Percentiles rank a stretch among this genome's conserved stretches.
Evolutionary conservation across 441 rosid genomes (phyloP).

Genomic region (Pelargonium fulgidum): DNA sequence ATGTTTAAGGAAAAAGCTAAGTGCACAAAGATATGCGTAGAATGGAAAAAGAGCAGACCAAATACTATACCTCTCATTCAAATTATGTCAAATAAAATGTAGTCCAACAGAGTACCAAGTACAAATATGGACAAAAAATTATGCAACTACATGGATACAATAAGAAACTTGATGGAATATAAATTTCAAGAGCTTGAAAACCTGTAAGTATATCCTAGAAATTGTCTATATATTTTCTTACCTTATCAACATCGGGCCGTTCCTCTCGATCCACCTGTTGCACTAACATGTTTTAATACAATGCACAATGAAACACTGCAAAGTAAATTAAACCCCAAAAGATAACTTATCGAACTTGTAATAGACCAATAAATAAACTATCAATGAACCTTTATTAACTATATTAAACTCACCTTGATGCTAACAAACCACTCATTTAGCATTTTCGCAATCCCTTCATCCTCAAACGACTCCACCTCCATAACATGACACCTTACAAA

Average conservation of each 20-base stretch:
- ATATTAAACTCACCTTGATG: conserved; percentile 56
- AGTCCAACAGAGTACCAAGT: neutral
- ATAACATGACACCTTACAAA: conserved; percentile 87
- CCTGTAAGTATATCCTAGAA: too few species aligned
- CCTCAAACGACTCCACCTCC: conserved; percentile 95
- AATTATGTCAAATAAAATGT: neutral
- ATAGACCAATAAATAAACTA: neutral
- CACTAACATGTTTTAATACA: conserved; percentile 23
- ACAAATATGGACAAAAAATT: neutral
- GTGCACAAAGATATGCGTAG: neutral
- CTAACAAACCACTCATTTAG: conserved; percentile 77
- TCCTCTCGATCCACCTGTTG: conserved; percentile 91
- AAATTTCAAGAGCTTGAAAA: neutral
- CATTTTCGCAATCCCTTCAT: conserved; percentile 68
- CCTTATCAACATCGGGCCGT: conserved; percentile 97
- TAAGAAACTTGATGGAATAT: neutral
- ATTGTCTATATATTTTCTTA: conserved; percentile 10
- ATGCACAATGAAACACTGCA: conserved; percentile 7
- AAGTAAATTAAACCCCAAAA: neutral
- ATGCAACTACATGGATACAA: neutral
- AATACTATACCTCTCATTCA: neutral
- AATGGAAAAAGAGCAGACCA: too few species aligned
- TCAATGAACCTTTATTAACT: neutral
- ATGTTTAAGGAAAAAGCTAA: neutral
- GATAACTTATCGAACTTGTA: neutral